These are phyloP conservation scores for Populus tomentosa DNA, from an alignment of 441 rosid species.

Conservation along the genomic window DNA sequence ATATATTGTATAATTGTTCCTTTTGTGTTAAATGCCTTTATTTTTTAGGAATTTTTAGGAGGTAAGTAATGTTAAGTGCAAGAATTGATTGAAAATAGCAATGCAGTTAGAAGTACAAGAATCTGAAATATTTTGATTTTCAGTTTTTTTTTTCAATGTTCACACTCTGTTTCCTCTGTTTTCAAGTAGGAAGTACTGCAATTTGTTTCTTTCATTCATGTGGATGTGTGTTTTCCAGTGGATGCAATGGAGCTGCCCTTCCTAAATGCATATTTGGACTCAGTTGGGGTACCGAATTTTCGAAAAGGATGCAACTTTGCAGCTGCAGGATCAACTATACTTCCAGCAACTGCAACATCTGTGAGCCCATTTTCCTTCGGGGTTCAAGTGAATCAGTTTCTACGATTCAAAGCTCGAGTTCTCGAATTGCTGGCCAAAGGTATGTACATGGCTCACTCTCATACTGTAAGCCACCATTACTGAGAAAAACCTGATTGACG, in stretches of 20 bases:
- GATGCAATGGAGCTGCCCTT: conserved; percentile 89
- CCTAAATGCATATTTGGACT: conserved; percentile 84
- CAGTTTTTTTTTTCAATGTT: not conserved
- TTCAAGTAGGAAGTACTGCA: not conserved
- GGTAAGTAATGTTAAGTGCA: not conserved
- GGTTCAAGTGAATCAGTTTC: conserved; percentile 77
- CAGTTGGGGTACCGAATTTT: conserved; percentile 78
- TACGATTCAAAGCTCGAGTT: conserved; percentile 66
- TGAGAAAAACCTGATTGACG: not conserved
- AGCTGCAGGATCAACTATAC: conserved; percentile 79
- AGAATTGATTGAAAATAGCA: not conserved
- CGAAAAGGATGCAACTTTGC: conserved; percentile 89
- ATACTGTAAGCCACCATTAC: not conserved
- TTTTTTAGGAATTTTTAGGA: not conserved
- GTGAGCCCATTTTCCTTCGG: conserved; percentile 83
- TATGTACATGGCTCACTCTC: conserved; percentile 5
- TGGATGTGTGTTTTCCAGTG: conserved; percentile 40
- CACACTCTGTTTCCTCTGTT: not conserved
- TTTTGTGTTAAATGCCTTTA: not conserved
- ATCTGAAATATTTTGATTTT: not conserved
- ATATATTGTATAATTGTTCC: not conserved
- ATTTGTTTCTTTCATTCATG: not conserved
- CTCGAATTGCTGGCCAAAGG: conserved; percentile 66
- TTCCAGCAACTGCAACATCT: conserved; percentile 66
- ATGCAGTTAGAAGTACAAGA: not conserved